A percentile compares a stretch with the other conserved stretches of the same genome.
Evolutionary conservation across 1,284 basidiomycete genomes (phyloP).

Genomic region (Volvariella surrecta): DNA sequence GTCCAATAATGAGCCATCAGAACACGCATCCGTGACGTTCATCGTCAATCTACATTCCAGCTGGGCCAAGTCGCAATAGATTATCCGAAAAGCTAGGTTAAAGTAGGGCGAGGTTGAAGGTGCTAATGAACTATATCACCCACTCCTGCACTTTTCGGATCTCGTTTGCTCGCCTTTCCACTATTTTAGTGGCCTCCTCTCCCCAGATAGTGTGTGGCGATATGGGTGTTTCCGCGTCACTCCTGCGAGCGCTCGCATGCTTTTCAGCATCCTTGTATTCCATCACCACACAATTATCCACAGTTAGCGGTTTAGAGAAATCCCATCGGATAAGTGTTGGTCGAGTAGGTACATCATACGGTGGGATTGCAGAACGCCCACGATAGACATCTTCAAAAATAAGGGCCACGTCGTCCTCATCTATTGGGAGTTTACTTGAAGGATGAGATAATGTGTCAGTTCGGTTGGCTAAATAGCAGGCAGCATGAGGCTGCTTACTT

Average conservation of each 20-base stretch:
- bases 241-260: constrained; percentile 49
- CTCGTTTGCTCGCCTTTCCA: constrained; percentile 44
- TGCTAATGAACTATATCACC: constrained; percentile 18
- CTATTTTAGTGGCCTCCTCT: constrained; percentile 43
- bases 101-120: no score
- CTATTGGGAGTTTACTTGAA: constrained; percentile 63
- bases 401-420: constrained; percentile 74
- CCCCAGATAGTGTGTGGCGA: constrained; percentile 59
- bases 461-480: no score
- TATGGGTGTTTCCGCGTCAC: constrained; percentile 18
- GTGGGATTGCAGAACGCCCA: constrained; percentile 74
- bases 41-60: no score
- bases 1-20: no score
- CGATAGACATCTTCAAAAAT: constrained; percentile 85
- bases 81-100: no score
- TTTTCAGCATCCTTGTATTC: constrained; percentile 65
- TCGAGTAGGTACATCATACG: constrained; percentile 60
- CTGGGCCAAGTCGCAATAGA: no score
- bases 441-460: constrained; percentile 1
- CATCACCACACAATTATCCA: constrained; percentile 79
- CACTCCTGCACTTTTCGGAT: constrained; percentile 38
- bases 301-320: constrained; percentile 44
- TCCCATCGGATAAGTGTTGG: constrained; percentile 82
- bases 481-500: constrained; percentile 28
- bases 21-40: no score